A percentile compares a stretch with the other conserved stretches of the same genome.
These are phyloP conservation scores for Rhynchosporium secalis DNA, from an alignment of 2,329 filamentous ascomycete genomes.

Conservation along the genomic window DNA sequence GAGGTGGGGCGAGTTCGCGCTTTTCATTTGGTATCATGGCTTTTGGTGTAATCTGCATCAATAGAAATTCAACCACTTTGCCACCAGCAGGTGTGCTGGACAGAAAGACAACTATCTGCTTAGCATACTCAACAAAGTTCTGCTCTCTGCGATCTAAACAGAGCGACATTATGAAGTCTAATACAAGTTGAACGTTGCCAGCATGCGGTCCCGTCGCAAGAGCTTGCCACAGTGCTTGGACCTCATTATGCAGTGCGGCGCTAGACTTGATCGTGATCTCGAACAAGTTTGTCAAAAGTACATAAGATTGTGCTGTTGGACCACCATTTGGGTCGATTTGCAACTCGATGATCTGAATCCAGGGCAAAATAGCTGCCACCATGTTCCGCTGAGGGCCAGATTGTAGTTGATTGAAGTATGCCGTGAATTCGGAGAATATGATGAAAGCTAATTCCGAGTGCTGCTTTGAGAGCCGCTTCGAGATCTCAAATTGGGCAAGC, in stretches of 20 bases:
- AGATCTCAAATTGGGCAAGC: constrained; percentile 94
- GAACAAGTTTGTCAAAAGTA: constrained; percentile 89
- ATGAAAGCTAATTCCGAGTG: constrained; percentile 88
- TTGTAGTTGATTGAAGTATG: constrained; percentile 86
- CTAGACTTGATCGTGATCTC: constrained; percentile 95
- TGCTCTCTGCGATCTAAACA: constrained; percentile 94
- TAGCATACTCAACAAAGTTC: constrained; percentile 96
- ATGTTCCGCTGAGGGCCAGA: constrained; percentile 87
- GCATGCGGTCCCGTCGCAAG: constrained; percentile 89
- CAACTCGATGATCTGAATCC: constrained; percentile 92
- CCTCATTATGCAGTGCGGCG: constrained; percentile 87
- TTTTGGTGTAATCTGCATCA: constrained; percentile 88
- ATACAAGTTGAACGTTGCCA: constrained; percentile 89
- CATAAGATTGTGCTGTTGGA: constrained; percentile 88
- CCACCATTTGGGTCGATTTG: constrained; percentile 90
- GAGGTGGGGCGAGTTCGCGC: constrained; percentile 64
- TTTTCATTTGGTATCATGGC: constrained; percentile 96
- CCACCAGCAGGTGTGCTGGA: constrained; percentile 82
- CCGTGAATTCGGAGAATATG: constrained; percentile 92
- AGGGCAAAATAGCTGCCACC: constrained; percentile 89
- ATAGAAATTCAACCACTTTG: constrained; percentile 90
- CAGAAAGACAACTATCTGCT: constrained; percentile 95
- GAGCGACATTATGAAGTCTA: constrained; percentile 94
- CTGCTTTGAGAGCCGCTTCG: constrained; percentile 82
- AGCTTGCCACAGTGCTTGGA: constrained; percentile 96